Evolutionary conservation across 2,329 filamentous ascomycete species (phyloP), one percentile per base, ranked within the genome.

Genomic region (Colletotrichum sp.): DNA sequence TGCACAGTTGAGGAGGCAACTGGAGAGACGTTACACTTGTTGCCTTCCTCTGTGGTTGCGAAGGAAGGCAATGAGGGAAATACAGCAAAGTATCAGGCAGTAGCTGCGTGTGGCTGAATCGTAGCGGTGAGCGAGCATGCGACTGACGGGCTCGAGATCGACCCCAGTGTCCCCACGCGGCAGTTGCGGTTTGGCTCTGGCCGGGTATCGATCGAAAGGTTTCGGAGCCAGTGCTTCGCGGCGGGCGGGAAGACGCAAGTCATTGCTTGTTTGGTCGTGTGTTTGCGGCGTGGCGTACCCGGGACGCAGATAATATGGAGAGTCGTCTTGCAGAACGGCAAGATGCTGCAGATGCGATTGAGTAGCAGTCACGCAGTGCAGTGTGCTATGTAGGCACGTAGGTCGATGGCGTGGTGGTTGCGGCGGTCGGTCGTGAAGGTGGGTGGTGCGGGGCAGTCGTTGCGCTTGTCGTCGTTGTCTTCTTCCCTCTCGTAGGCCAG

Each of bases 11-110:
- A 60, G 43, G 43, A 48, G 69, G 57, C 63, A 26, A 18, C 32
- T 24, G 43, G 39, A 48, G 52, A 63, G 57, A 75, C 64, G 69
- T 75, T 72, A 63, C 69, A 68, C 73, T 65, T 30, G 57, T 65
- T 68, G 64, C 55, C 68, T 55, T 64, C 21, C 57, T 36, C 21
- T 15, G 34, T 28, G n/a, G 64, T 24, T 34, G 18, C 60, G 43
- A 55, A 55, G 57, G 13, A 55, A 55, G 57, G 16, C 16, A 34
- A 59, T 63, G 64, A 68, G 57, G 39, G 32, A 73, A 68, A 73
- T 73, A n/a, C 43, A 57, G 52, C 43, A 63, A 15, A 24, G 24
- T 52, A 28, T 48, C 59, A 39, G 32, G 18, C 30, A 57, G 18
- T 13, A 16, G 67, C 16, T 65, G 52, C 30, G 59, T 52, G 28